Percentiles rank a stretch among this genome's conserved stretches.
Evolutionary conservation across 2,329 filamentous ascomycete genomes (phyloP).

Genomic region (Penicillium sp.): DNA sequence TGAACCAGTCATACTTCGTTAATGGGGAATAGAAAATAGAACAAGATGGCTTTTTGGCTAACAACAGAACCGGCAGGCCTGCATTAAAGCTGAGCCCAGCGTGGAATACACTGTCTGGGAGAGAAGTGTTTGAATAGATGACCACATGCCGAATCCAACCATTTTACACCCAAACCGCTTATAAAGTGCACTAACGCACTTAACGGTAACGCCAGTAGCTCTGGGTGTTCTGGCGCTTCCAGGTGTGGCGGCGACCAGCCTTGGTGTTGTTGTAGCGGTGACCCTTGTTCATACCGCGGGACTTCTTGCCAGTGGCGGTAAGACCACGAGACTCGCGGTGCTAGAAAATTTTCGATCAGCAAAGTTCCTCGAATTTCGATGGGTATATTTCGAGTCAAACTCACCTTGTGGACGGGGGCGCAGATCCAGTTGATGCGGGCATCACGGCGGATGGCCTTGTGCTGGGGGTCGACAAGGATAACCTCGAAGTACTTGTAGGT

Average conservation of each 20-base stretch:
- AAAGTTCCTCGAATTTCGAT: neutral
- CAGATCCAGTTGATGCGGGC: slow-evolving; percentile 99
- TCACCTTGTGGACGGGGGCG: slow-evolving; percentile 93
- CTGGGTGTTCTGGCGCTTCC: slow-evolving; percentile 99
- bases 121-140: slow-evolving; percentile 36
- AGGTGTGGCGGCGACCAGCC: slow-evolving; percentile 98
- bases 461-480: slow-evolving; percentile 98
- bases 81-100: slow-evolving; percentile 39
- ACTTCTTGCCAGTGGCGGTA: slow-evolving; percentile 99
- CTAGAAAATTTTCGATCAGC: slow-evolving; percentile 45
- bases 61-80: slow-evolving; percentile 39
- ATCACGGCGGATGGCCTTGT: slow-evolving; percentile 99
- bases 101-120: slow-evolving; percentile 30
- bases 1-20: slow-evolving; percentile 43
- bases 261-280: slow-evolving; percentile 99
- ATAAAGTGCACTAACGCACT: slow-evolving; percentile 31
- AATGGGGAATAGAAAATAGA: slow-evolving; percentile 36
- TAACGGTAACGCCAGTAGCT: slow-evolving; percentile 97
- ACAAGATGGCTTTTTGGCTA: slow-evolving; percentile 41
- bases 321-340: slow-evolving; percentile 98
- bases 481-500: slow-evolving; percentile 99
- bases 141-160: slow-evolving; percentile 37
- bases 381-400: slow-evolving; percentile 9
- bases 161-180: slow-evolving; percentile 34
- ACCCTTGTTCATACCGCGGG: slow-evolving; percentile 98